phyloP scores from a whole-genome alignment of 192 early-diverging fungal genomes.

The Coemansia sp. region DNA sequence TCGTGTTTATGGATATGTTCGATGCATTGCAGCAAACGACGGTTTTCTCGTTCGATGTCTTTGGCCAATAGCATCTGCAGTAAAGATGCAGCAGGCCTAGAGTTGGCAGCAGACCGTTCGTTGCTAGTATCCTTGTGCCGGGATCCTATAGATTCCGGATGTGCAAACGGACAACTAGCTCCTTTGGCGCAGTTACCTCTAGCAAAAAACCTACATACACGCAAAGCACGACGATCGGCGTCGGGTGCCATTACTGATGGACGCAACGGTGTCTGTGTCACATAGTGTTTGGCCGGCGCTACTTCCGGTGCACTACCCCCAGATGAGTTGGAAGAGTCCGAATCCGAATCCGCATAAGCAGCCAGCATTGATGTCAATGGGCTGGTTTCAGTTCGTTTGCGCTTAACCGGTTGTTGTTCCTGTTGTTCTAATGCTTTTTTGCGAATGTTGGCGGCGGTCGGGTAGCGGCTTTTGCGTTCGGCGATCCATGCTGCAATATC shows the following conservation, averaged over 20 bases:
- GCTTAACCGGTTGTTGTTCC: slow-evolving; percentile 8
- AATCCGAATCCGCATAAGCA: slow-evolving; percentile 12
- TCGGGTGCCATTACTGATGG: slow-evolving; percentile 30
- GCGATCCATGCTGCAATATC: slow-evolving; percentile 83
- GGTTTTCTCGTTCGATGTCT: slow-evolving; percentile 54
- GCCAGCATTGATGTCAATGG: slow-evolving; percentile 24
- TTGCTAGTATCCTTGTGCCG: not conserved
- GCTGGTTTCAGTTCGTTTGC: slow-evolving; percentile 15
- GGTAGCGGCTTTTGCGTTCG: slow-evolving; percentile 77
- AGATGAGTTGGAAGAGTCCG: slow-evolving; percentile 1
- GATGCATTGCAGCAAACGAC: slow-evolving; percentile 44
- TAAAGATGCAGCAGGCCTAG: slow-evolving; percentile 6
- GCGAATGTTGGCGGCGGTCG: slow-evolving; percentile 68
- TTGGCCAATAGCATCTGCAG: slow-evolving; percentile 49
- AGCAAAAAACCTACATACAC: slow-evolving; percentile 39
- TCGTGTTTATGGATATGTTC: slow-evolving; percentile 33
- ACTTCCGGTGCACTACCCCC: slow-evolving; percentile 20
- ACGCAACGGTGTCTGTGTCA: slow-evolving; percentile 17
- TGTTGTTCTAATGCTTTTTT: slow-evolving; percentile 52
- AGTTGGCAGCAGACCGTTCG: not conserved
- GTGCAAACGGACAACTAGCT: slow-evolving; percentile 30
- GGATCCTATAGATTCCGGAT: slow-evolving; percentile 18
- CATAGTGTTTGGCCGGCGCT: slow-evolving; percentile 15
- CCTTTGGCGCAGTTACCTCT: slow-evolving; percentile 29
- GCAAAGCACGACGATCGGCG: slow-evolving; percentile 38